These are phyloP conservation scores for Silybum marianum DNA, from an alignment of 129 eudicot genomes.

Conservation along the genomic window DNA sequence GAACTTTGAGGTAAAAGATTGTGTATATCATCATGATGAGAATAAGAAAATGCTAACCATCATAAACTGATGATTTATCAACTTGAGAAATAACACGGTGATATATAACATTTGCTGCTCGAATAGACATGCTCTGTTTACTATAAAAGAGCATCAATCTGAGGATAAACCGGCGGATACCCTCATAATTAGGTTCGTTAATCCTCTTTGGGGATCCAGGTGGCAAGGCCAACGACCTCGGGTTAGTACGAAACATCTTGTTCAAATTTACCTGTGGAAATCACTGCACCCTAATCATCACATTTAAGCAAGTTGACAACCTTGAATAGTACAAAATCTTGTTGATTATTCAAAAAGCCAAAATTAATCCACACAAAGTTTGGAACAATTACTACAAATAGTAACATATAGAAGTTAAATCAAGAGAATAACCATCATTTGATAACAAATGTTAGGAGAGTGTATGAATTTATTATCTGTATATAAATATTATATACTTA, in stretches of 20 bases:
- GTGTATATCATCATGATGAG: neutral
- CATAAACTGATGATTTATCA: constrained; percentile 79
- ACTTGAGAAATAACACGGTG: constrained; percentile 68
- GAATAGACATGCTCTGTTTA: constrained; percentile 82
- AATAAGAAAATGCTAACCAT: constrained; percentile 56
- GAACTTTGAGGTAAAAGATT: neutral
- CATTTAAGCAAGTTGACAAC: constrained; percentile 8
- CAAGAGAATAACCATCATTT: neutral
- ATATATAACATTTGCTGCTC: constrained; percentile 78
- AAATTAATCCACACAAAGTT: neutral
- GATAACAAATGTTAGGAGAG: neutral
- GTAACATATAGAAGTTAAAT: neutral
- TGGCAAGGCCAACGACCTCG: constrained; percentile 43
- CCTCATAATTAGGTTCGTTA: constrained; percentile 60
- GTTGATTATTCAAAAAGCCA: neutral
- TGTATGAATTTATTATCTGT: no score
- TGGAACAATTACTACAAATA: neutral
- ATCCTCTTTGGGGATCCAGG: constrained; percentile 38
- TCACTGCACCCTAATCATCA: constrained; percentile 16
- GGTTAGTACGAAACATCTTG: constrained; percentile 35
- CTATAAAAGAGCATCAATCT: constrained; percentile 79
- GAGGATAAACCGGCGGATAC: constrained; percentile 59
- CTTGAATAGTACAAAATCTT: neutral
- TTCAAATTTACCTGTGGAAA: constrained; percentile 38
- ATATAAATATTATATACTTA: no score